A percentile compares a stretch with the other conserved stretches of the same genome.
Conservation (phyloP, 2,329 filamentous ascomycete genomes). For the Fusarium robinianum region DNA sequence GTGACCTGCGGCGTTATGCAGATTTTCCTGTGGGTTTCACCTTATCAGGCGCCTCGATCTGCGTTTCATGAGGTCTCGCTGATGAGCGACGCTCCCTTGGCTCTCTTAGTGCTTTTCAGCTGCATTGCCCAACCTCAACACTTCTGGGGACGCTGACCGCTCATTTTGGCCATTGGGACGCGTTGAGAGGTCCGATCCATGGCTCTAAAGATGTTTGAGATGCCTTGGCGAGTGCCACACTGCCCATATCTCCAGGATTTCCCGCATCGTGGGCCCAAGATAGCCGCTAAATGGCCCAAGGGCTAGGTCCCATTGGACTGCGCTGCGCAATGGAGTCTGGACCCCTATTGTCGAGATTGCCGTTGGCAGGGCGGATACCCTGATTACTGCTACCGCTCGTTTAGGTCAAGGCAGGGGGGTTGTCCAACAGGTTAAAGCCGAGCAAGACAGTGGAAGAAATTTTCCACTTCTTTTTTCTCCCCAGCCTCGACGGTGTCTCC, state of each 20-base stretch:
- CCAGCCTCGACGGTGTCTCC: neutral
- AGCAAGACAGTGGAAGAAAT: neutral
- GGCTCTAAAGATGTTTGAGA: too few species aligned
- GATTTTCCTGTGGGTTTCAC: slow-evolving; percentile 19
- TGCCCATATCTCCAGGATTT: slow-evolving; percentile 26
- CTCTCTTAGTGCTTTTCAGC: too few species aligned
- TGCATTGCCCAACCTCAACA: too few species aligned
- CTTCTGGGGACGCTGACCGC: too few species aligned
- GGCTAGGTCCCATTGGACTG: slow-evolving; percentile 24
- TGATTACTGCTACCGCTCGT: slow-evolving; percentile 25
- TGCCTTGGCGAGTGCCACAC: neutral
- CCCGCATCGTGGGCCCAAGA: slow-evolving; percentile 28
- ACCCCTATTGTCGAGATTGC: slow-evolving; percentile 29
- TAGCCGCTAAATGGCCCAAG: slow-evolving; percentile 17
- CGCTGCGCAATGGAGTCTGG: slow-evolving; percentile 22
- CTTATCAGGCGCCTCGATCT: neutral
- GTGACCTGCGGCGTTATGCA: slow-evolving; percentile 20
- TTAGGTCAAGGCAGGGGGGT: slow-evolving; percentile 27
- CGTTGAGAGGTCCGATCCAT: too few species aligned
- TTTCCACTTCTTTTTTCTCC: slow-evolving; percentile 5
- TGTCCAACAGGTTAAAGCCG: neutral
- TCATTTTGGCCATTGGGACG: too few species aligned
- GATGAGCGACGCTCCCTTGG: too few species aligned
- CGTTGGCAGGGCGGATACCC: slow-evolving; percentile 14
- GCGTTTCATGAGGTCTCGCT: too few species aligned